Evolutionary conservation across 2,329 filamentous ascomycete genomes (phyloP).

Genomic region (Penicillium sp.): DNA sequence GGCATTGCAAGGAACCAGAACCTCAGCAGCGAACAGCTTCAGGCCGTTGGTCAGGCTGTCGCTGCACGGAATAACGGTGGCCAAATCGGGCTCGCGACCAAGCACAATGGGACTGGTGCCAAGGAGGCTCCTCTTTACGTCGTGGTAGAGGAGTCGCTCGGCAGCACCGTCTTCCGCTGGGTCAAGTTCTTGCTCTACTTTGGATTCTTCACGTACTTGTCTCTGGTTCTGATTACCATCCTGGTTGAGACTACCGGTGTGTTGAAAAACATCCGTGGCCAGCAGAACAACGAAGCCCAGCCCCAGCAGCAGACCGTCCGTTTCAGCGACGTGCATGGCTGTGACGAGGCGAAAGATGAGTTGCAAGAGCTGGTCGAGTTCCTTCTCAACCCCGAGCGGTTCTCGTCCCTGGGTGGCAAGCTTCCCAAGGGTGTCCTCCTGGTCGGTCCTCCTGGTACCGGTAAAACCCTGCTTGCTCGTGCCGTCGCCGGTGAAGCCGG

Average conservation of each 20-base stretch:
- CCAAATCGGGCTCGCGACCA: conserved; percentile 53
- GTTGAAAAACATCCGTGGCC: conserved; percentile 70
- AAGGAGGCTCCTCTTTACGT: conserved; percentile 90
- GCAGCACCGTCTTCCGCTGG: conserved; percentile 81
- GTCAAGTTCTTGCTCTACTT: conserved; percentile 80
- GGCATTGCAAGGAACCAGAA: conserved; percentile 27
- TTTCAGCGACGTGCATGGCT: conserved; percentile 92
- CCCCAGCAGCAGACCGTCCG: conserved; percentile 86
- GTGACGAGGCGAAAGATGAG: conserved; percentile 97
- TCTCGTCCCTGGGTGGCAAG: conserved; percentile 90
- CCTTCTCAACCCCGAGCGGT: conserved; percentile 84
- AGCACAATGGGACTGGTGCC: conserved; percentile 57
- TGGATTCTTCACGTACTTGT: conserved; percentile 71
- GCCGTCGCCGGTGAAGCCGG: conserved; percentile 95
- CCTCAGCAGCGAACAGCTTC: conserved; percentile 60
- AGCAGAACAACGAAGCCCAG: conserved; percentile 76
- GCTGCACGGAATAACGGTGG: conserved; percentile 66
- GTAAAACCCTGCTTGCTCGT: conserved; percentile 91
- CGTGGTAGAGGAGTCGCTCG: conserved; percentile 84
- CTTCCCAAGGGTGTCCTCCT: conserved; percentile 94
- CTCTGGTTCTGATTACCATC: conserved; percentile 73
- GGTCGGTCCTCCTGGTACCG: conserved; percentile 91
- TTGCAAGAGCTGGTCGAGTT: conserved; percentile 96
- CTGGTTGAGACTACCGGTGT: conserved; percentile 75
- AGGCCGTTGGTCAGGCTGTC: conserved; percentile 76